Percentiles rank a stretch among this genome's conserved stretches.
phyloP scores from a whole-genome alignment of 208 protist genomes.

The Leishmania tropica region DNA sequence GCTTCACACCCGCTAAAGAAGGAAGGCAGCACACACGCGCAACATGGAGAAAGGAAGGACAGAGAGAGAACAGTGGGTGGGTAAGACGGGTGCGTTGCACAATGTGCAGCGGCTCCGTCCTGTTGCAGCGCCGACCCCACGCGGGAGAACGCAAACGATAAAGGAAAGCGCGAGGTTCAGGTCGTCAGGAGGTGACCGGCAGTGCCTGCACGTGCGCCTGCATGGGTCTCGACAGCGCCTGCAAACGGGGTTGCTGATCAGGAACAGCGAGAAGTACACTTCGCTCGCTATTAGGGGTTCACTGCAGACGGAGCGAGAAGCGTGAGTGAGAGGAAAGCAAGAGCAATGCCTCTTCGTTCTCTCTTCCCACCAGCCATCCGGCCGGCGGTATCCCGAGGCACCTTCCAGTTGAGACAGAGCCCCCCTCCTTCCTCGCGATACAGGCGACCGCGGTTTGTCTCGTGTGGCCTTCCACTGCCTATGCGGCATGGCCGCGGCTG shows the following conservation, averaged over 20 bases:
- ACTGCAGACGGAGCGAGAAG: background rate
- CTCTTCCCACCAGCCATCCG: background rate
- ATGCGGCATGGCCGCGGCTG: background rate
- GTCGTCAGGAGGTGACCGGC: background rate
- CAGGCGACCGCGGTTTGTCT: background rate
- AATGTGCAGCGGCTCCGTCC: background rate
- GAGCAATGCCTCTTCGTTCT: no score
- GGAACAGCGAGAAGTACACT: background rate
- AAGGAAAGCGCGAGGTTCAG: background rate
- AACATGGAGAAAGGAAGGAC: background rate
- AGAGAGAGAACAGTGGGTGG: background rate
- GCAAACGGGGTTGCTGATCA: background rate
- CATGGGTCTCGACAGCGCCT: background rate
- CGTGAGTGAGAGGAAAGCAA: no score
- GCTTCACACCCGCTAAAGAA: background rate
- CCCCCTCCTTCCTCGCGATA: background rate
- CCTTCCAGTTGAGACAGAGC: background rate
- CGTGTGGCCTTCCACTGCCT: background rate
- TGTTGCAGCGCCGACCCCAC: background rate
- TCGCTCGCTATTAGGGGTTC: background rate
- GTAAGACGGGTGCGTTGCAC: background rate
- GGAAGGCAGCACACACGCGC: background rate
- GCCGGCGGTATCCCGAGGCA: background rate
- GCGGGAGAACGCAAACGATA: no score
- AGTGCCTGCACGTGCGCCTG: no score